Conservation (phyloP, 2,329 filamentous ascomycete genomes). For the Epichloe sp. region DNA sequence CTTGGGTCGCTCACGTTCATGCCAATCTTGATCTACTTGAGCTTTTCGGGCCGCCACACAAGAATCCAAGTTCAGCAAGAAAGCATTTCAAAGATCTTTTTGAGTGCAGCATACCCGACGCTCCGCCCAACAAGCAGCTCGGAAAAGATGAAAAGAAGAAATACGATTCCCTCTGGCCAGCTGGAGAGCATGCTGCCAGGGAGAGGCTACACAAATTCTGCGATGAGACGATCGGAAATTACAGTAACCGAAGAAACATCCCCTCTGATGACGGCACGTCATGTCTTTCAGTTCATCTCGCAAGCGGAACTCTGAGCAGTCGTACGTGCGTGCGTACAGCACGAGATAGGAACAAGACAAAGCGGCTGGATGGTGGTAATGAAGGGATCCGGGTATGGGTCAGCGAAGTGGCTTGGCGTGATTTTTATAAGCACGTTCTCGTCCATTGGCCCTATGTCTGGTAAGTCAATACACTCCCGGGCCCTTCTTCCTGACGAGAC, state of each 20-base stretch:
- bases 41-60: conserved; percentile 35
- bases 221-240: conserved; percentile 46
- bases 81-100: conserved; percentile 45
- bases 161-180: conserved; percentile 52
- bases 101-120: conserved; percentile 42
- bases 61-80: conserved; percentile 21
- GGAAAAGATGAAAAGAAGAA: conserved; percentile 43
- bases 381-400: conserved; percentile 63
- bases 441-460: conserved; percentile 76
- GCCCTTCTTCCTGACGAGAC: not conserved
- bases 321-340: conserved; percentile 54
- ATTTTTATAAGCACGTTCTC: conserved; percentile 80
- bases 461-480: conserved; percentile 25
- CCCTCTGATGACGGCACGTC: conserved; percentile 52
- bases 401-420: conserved; percentile 71
- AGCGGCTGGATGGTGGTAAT: conserved; percentile 52
- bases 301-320: conserved; percentile 54
- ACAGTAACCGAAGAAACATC: conserved; percentile 53
- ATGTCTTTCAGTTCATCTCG: conserved; percentile 57
- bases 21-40: conserved; percentile 54
- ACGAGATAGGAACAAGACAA: conserved; percentile 46
- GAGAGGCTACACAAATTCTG: conserved; percentile 54
- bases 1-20: conserved; percentile 65
- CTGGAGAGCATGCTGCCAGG: conserved; percentile 60
- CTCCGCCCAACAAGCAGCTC: conserved; percentile 51